Conservation (phyloP, 257 asterid genomes). For the Petrea volubilis region DNA sequence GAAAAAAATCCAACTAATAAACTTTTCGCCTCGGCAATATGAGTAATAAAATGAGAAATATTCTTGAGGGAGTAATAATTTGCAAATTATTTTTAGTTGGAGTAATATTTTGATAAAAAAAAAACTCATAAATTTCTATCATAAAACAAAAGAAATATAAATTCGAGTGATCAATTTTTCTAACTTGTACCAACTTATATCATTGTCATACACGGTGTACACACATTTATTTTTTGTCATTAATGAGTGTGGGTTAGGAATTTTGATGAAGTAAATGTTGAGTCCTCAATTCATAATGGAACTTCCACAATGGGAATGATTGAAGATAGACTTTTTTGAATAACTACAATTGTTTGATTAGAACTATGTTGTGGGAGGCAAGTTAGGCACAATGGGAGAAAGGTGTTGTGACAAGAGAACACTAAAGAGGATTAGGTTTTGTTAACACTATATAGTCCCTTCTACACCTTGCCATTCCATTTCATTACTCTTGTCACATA, state of each 20-base stretch:
- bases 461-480: background rate
- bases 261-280: conserved; percentile 14
- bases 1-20: too few relatives aligned
- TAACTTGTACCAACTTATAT: too few relatives aligned
- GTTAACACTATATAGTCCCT: background rate
- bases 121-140: too few relatives aligned
- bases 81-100: too few relatives aligned
- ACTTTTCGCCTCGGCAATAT: too few relatives aligned
- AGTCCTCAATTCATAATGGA: conserved; percentile 20
- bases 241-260: background rate
- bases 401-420: conserved; percentile 7
- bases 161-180: too few relatives aligned
- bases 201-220: background rate
- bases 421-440: conserved; percentile 33
- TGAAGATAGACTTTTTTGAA: conserved; percentile 40
- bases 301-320: conserved; percentile 28
- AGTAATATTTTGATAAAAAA: too few relatives aligned
- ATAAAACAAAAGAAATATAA: too few relatives aligned
- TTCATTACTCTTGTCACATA: background rate
- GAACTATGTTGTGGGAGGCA: conserved; percentile 40
- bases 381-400: conserved; percentile 42
- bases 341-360: conserved; percentile 42
- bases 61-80: too few relatives aligned
- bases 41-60: too few relatives aligned
- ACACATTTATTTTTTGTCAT: background rate